These are phyloP conservation scores for Arthrinium puccinioides DNA, from an alignment of 2,329 filamentous ascomycete genomes.

Conservation along the genomic window DNA sequence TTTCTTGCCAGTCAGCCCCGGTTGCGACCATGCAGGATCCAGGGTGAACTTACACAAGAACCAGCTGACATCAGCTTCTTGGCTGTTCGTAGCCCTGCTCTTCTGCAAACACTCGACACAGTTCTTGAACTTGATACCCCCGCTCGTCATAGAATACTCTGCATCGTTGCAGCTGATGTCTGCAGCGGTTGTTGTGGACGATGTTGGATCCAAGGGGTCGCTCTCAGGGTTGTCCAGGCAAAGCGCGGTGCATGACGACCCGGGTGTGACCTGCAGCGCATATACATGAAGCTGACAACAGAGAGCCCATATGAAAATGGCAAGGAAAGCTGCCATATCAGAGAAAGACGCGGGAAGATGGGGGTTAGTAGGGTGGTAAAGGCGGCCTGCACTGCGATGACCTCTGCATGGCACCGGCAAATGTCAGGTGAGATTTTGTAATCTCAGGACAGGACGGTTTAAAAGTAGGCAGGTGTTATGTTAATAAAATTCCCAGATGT, in stretches of 20 bases:
- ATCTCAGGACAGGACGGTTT: no score
- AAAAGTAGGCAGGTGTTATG: no score
- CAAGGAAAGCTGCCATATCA: no score
- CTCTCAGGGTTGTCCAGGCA: slow-evolving; percentile 33
- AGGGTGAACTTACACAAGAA: slow-evolving; percentile 35
- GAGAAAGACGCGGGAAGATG: no score
- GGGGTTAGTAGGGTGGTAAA: no score
- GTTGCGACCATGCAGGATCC: slow-evolving; percentile 10
- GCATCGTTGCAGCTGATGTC: slow-evolving; percentile 40
- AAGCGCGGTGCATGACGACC: slow-evolving; percentile 39
- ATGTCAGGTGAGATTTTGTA: no score
- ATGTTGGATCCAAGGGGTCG: slow-evolving; percentile 23
- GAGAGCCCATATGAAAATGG: no score
- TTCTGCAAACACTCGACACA: slow-evolving; percentile 40
- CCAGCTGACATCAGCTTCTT: slow-evolving; percentile 35
- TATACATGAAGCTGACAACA: no score
- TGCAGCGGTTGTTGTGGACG: slow-evolving; percentile 32
- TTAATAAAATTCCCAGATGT: no score
- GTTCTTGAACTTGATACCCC: slow-evolving; percentile 37
- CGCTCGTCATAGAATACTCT: slow-evolving; percentile 27
- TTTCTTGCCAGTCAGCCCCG: slow-evolving; percentile 11
- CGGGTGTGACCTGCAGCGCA: slow-evolving; percentile 40
- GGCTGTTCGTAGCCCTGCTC: slow-evolving; percentile 30
- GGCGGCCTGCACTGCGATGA: no score
- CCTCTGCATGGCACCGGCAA: no score